Percentiles rank a stretch among this genome's conserved stretches.
These are phyloP conservation scores for Wallacemonas sp. DNA, from an alignment of 208 protist species.

Conservation along the genomic window DNA sequence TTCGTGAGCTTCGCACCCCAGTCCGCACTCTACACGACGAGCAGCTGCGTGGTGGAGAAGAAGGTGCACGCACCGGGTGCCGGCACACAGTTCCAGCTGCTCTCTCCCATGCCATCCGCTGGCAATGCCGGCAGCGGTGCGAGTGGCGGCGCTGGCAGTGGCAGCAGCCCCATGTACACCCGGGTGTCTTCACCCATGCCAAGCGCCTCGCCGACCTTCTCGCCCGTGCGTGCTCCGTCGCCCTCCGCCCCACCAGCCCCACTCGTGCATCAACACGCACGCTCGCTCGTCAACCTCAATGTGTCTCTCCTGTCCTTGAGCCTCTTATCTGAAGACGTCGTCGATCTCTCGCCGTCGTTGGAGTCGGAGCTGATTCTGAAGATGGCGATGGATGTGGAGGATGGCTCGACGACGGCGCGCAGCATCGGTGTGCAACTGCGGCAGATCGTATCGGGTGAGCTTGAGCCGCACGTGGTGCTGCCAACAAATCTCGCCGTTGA, in stretches of 20 bases:
- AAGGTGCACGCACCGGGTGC: neutral
- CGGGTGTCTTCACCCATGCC: neutral
- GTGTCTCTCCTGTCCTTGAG: conserved; percentile 43
- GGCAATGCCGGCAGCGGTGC: neutral
- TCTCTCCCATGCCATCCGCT: no score
- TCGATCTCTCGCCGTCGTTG: conserved; percentile 56
- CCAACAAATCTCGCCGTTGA: conserved; percentile 53
- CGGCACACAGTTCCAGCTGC: no score
- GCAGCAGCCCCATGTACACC: conserved; percentile 14
- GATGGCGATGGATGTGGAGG: conserved; percentile 51
- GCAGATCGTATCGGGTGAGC: conserved; percentile 53
- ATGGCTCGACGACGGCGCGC: conserved; percentile 36
- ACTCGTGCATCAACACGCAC: no score
- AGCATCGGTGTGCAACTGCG: conserved; percentile 41
- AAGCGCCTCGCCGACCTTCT: conserved; percentile 9
- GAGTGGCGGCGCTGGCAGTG: neutral
- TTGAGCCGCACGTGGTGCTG: conserved; percentile 65
- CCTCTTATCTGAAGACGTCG: conserved; percentile 70
- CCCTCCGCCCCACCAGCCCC: no score
- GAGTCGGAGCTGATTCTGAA: conserved; percentile 36
- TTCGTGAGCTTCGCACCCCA: conserved; percentile 79
- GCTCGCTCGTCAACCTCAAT: conserved; percentile 29
- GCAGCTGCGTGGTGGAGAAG: conserved; percentile 68
- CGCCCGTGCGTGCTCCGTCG: no score
- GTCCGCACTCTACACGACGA: conserved; percentile 55